A percentile compares a stretch with the other conserved stretches of the same genome.
phyloP scores from a whole-genome alignment of 1,284 basidiomycete genomes.

The Ganoderma meredithae region DNA sequence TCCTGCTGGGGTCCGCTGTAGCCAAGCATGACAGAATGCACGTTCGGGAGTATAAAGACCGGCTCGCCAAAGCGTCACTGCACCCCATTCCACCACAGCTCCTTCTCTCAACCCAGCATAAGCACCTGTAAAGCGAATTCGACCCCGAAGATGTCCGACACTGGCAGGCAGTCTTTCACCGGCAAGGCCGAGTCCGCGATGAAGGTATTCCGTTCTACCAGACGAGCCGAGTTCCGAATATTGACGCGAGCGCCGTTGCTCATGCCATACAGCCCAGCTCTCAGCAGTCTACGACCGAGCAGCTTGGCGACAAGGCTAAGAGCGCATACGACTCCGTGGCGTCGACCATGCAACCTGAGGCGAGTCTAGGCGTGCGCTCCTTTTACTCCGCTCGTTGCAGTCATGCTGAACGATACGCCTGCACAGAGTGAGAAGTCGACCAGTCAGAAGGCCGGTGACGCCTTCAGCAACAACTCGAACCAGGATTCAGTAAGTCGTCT shows the following conservation, averaged over 20 bases:
- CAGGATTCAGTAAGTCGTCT: conserved; percentile 36
- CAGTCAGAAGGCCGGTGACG: conserved; percentile 57
- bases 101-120: neutral
- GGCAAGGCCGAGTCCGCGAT: conserved; percentile 48
- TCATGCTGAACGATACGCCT: neutral
- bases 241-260: neutral
- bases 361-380: too few species aligned
- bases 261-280: conserved; percentile 40
- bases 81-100: neutral
- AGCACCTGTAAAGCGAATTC: too few species aligned
- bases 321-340: conserved; percentile 43
- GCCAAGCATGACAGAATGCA: neutral
- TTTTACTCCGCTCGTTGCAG: too few species aligned
- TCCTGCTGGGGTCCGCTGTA: neutral
- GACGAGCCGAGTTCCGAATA: neutral
- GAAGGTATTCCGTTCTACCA: conserved; percentile 39
- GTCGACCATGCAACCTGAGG: conserved; percentile 47
- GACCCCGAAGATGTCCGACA: conserved; percentile 44
- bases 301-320: conserved; percentile 45
- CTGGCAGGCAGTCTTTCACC: conserved; percentile 50
- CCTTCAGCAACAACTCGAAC: conserved; percentile 53
- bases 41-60: neutral
- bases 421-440: neutral
- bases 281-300: conserved; percentile 46
- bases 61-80: neutral